These are phyloP conservation scores for Pichia kluyveri DNA, from an alignment of 805 yeast species.

Conservation along the genomic window DNA sequence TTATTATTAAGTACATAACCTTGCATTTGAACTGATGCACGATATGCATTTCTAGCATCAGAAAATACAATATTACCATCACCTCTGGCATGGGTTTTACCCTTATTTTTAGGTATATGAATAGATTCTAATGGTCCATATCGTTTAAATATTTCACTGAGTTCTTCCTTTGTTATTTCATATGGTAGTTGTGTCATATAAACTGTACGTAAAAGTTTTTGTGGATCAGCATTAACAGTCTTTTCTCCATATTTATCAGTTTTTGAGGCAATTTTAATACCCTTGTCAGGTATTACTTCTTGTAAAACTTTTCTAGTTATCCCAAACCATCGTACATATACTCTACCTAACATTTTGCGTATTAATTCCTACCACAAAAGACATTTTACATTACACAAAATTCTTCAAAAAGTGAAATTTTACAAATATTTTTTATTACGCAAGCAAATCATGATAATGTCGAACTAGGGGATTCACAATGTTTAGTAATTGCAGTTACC, in stretches of 20 bases:
- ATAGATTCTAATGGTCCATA: conserved; percentile 17
- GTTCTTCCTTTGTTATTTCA: conserved; percentile 15
- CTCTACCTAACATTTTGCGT: not conserved
- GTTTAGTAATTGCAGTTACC: too few relatives aligned
- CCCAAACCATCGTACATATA: not conserved
- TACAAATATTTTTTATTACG: too few relatives aligned
- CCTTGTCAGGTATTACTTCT: not conserved
- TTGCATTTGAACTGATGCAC: conserved; percentile 24
- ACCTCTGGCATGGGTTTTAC: conserved; percentile 16
- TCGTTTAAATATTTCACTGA: conserved; percentile 18
- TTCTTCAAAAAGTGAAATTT: too few relatives aligned
- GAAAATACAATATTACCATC: conserved; percentile 19
- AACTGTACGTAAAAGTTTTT: conserved; percentile 1
- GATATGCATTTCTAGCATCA: conserved; percentile 13
- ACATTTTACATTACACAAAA: too few relatives aligned
- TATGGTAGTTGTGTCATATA: conserved; percentile 13
- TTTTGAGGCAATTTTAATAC: not conserved
- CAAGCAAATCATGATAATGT: too few relatives aligned
- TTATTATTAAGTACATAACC: conserved; percentile 22
- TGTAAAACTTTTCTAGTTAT: not conserved
- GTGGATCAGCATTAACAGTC: too few relatives aligned
- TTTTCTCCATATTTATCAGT: not conserved
- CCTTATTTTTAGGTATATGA: conserved; percentile 10
- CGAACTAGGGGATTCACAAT: too few relatives aligned
- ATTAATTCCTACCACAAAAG: too few relatives aligned